Percentiles rank a stretch among this genome's conserved stretches.
Conservation (phyloP, 148 eudicot species). For the Chenopodium berlandieri region DNA sequence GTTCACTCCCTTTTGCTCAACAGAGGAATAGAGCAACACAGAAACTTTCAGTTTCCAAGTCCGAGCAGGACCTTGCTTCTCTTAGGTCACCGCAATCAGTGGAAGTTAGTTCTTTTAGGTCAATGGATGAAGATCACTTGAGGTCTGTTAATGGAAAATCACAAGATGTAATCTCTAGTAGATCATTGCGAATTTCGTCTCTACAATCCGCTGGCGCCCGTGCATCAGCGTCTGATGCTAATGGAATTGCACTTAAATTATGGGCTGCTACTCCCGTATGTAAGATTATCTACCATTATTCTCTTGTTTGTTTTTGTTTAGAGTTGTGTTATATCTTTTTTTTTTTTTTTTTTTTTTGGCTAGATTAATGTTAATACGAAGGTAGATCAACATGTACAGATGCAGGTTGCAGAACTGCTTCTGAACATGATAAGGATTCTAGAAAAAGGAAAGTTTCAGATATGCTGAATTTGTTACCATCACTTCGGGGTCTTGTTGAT, state of each 20-base stretch:
- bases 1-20: conserved; percentile 43
- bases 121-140: conserved; percentile 64
- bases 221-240: conserved; percentile 26
- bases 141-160: conserved; percentile 33
- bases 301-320: conserved; percentile 12
- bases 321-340: conserved; percentile 1
- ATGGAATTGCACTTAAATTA: conserved; percentile 37
- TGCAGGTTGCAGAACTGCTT: conserved; percentile 38
- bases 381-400: conserved; percentile 42
- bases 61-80: conserved; percentile 82
- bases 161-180: conserved; percentile 34
- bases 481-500: conserved; percentile 42
- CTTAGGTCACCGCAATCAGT: conserved; percentile 66
- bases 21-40: conserved; percentile 46
- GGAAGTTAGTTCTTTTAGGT: conserved; percentile 50
- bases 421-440: conserved; percentile 37
- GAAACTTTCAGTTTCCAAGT: conserved; percentile 75
- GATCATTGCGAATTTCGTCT: conserved; percentile 45
- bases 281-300: conserved; percentile 40
- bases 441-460: conserved; percentile 75
- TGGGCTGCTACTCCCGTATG: conserved; percentile 47
- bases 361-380: background rate
- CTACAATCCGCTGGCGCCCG: conserved; percentile 35
- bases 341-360: background rate
- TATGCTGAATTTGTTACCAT: conserved; percentile 65